Percentiles rank a stretch among this genome's conserved stretches.
phyloP scores from a whole-genome alignment of 1,139 yeast genomes.

The Yamadazyma trypodendri region DNA sequence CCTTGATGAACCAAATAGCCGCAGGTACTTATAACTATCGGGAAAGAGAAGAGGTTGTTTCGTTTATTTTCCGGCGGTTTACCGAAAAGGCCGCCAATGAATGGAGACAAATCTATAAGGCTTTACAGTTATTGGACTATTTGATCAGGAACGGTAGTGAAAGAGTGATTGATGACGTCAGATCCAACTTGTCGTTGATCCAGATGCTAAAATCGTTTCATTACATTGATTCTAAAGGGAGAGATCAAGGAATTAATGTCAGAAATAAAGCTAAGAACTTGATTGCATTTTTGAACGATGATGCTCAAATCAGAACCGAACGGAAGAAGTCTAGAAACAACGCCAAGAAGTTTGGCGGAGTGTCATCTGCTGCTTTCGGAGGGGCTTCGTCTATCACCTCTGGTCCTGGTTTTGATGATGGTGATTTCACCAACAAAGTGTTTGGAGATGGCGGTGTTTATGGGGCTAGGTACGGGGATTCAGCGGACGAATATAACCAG shows the following conservation, averaged over 20 bases:
- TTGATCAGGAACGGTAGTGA: constrained; percentile 91
- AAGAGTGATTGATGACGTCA: constrained; percentile 90
- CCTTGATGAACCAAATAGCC: constrained; percentile 92
- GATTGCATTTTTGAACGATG: constrained; percentile 71
- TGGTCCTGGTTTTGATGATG: constrained; percentile 47
- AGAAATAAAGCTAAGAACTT: constrained; percentile 86
- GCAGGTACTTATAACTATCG: constrained; percentile 89
- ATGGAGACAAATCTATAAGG: constrained; percentile 97
- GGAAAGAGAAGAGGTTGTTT: constrained; percentile 73
- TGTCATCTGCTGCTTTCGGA: constrained; percentile 52
- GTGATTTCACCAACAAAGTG: constrained; percentile 54
- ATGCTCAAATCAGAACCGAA: constrained; percentile 72
- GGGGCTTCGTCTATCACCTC: constrained; percentile 39
- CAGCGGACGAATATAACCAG: constrained; percentile 40
- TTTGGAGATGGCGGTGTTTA: constrained; percentile 83
- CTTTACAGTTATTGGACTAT: constrained; percentile 87
- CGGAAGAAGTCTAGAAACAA: constrained; percentile 87
- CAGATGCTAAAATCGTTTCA: constrained; percentile 93
- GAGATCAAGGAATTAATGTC: constrained; percentile 95
- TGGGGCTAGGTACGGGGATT: constrained; percentile 64
- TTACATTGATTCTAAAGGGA: constrained; percentile 88
- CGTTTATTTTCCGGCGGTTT: constrained; percentile 75
- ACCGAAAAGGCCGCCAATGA: constrained; percentile 94
- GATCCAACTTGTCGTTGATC: constrained; percentile 78
- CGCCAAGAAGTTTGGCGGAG: constrained; percentile 76